Evolutionary conservation across 1,139 yeast genomes (phyloP).

Genomic region (Candida smagusa): DNA sequence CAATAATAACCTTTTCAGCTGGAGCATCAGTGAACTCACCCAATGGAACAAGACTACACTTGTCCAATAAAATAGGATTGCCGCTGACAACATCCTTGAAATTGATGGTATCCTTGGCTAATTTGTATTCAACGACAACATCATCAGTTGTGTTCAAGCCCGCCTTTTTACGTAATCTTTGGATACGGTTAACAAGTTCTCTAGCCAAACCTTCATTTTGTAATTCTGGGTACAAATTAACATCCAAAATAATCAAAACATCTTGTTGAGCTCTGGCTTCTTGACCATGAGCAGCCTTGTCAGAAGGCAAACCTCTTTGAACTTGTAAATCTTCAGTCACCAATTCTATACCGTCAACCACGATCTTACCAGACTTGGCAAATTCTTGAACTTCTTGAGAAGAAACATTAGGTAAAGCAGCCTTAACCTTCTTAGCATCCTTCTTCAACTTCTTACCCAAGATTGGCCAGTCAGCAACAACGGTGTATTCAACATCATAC

Average conservation of each 20-base stretch:
- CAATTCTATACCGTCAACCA: conserved; percentile 86
- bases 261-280: conserved; percentile 87
- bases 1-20: conserved; percentile 57
- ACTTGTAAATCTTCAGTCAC: conserved; percentile 87
- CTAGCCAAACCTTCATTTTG: conserved; percentile 94
- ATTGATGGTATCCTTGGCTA: conserved; percentile 67
- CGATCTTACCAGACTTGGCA: conserved; percentile 67
- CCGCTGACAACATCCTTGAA: conserved; percentile 61
- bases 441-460: conserved; percentile 95
- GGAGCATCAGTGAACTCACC: conserved; percentile 35
- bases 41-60: conserved; percentile 70
- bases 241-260: conserved; percentile 85
- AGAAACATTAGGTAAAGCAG: conserved; percentile 78
- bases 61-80: conserved; percentile 67
- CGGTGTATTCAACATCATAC: conserved; percentile 88
- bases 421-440: conserved; percentile 92
- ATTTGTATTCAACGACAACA: conserved; percentile 76
- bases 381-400: conserved; percentile 81
- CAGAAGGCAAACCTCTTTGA: conserved; percentile 76
- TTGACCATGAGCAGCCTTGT: conserved; percentile 60
- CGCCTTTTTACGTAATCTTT: conserved; percentile 94
- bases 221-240: conserved; percentile 81
- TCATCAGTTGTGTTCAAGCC: conserved; percentile 95
- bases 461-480: conserved; percentile 98
- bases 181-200: conserved; percentile 94